Conservation (phyloP, 768 basidiomycete genomes). For the Boletus vinaceobasis region DNA sequence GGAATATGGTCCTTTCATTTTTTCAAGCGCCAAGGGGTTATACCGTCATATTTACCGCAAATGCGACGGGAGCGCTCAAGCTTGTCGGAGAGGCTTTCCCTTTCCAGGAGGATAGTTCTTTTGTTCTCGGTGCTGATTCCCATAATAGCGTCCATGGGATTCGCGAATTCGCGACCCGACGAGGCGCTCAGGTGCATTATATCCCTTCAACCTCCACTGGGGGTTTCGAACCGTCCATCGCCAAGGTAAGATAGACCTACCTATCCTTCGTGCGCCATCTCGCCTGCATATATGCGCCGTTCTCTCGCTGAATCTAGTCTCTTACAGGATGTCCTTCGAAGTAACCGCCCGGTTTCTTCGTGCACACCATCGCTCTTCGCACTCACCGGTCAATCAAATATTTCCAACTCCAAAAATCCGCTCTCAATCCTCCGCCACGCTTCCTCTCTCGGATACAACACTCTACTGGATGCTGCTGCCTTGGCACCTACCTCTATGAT, state of each 20-base stretch:
- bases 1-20: constrained; percentile 69
- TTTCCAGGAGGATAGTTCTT: constrained; percentile 53
- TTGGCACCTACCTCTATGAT: constrained; percentile 70
- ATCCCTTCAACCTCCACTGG: constrained; percentile 61
- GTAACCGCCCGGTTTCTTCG: constrained; percentile 41
- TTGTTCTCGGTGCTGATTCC: constrained; percentile 71
- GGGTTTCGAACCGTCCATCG: constrained; percentile 54
- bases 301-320: background rate
- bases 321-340: constrained; percentile 52
- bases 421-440: constrained; percentile 65
- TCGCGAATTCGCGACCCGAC: constrained; percentile 59
- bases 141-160: constrained; percentile 87
- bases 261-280: background rate
- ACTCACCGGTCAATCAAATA: constrained; percentile 78
- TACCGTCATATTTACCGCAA: constrained; percentile 78
- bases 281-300: constrained; percentile 18
- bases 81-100: constrained; percentile 80
- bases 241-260: constrained; percentile 47
- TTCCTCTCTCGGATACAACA: constrained; percentile 64
- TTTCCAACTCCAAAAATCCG: constrained; percentile 70
- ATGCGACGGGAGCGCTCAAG: constrained; percentile 77
- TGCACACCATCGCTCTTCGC: constrained; percentile 59
- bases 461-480: constrained; percentile 80
- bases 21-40: constrained; percentile 75
- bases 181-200: constrained; percentile 59